These are phyloP conservation scores for Lyophyllum shimeji DNA, from an alignment of 768 basidiomycete genomes.

Conservation along the genomic window DNA sequence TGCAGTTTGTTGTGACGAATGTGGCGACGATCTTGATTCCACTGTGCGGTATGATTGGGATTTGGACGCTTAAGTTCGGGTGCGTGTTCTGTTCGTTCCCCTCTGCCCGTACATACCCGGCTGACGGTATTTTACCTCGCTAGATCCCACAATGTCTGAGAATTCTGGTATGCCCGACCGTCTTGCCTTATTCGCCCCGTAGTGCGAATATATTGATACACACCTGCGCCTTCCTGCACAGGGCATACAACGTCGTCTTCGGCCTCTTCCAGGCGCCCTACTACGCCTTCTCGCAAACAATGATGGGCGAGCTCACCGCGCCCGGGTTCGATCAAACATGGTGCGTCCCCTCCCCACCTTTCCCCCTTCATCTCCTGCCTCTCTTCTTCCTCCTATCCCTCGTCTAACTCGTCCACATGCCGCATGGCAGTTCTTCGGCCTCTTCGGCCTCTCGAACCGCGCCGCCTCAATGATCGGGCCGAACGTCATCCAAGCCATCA, in stretches of 20 bases:
- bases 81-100: conserved; percentile 32
- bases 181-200: too few relatives aligned
- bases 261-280: conserved; percentile 86
- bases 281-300: conserved; percentile 82
- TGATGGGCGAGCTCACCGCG: conserved; percentile 88
- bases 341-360: conserved; percentile 16
- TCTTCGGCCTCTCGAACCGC: conserved; percentile 82
- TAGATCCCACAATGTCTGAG: conserved; percentile 81
- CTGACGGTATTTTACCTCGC: not conserved
- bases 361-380: not conserved
- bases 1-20: conserved; percentile 76
- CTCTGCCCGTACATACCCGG: not conserved
- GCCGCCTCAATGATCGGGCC: conserved; percentile 86
- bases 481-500: conserved; percentile 83
- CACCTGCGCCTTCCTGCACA: conserved; percentile 21
- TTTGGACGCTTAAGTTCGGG: conserved; percentile 79
- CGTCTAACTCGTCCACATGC: too few relatives aligned
- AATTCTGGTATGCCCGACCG: conserved; percentile 64
- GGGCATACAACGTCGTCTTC: conserved; percentile 79
- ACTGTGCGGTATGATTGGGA: conserved; percentile 84
- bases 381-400: not conserved
- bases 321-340: conserved; percentile 87
- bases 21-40: conserved; percentile 77
- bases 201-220: too few relatives aligned
- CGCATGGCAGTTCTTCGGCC: conserved; percentile 88